Evolutionary conservation across 345 rosid species (phyloP).

Genomic region (Iberis pinnata): DNA sequence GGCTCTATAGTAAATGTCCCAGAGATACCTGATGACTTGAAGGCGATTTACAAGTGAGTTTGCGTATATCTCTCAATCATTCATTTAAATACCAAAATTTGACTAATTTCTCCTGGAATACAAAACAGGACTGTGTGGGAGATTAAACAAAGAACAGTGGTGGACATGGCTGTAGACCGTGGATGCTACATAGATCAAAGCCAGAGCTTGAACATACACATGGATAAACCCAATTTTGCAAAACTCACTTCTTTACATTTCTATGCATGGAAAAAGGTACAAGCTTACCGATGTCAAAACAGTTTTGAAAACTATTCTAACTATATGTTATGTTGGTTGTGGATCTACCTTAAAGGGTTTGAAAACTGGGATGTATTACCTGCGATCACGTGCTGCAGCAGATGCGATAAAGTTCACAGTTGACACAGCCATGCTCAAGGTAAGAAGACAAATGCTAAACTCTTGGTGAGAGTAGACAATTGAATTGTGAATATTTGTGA

Average conservation of each 20-base stretch:
- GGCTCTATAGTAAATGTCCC: slow-evolving; percentile 72
- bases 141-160: slow-evolving; percentile 82
- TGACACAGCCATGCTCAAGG: slow-evolving; percentile 61
- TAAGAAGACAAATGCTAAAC: no score
- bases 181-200: slow-evolving; percentile 94
- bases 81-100: no score
- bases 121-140: slow-evolving; percentile 89
- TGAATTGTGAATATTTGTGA: no score
- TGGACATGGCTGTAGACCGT: slow-evolving; percentile 88
- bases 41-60: slow-evolving; percentile 62
- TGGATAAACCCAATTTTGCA: slow-evolving; percentile 80
- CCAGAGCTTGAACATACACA: slow-evolving; percentile 87
- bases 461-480: no score
- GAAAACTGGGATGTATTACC: slow-evolving; percentile 91
- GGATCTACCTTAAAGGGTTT: slow-evolving; percentile 45
- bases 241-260: slow-evolving; percentile 80
- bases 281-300: not conserved
- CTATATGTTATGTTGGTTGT: not conserved
- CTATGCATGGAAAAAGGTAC: slow-evolving; percentile 79
- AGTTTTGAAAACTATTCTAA: not conserved
- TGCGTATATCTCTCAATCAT: no score
- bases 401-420: slow-evolving; percentile 98
- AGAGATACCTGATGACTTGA: slow-evolving; percentile 65
- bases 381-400: slow-evolving; percentile 87
- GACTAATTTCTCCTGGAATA: no score